Percentiles rank a stretch among this genome's conserved stretches.
phyloP scores from a whole-genome alignment of 208 protist species.

The Trypanosoma mega region DNA sequence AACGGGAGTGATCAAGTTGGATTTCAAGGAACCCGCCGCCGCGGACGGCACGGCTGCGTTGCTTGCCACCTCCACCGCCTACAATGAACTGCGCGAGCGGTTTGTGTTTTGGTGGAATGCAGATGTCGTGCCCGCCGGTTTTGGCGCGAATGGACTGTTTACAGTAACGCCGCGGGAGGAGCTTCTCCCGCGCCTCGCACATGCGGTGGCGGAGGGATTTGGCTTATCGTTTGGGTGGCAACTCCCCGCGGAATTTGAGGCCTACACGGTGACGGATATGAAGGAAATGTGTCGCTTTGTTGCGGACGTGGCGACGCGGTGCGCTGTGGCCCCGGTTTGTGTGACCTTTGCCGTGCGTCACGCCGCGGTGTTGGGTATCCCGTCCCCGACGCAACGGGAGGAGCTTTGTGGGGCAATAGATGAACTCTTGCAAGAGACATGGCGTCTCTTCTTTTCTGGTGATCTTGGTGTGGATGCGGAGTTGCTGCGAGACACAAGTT shows the following conservation, averaged over 20 bases:
- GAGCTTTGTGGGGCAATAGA: constrained; percentile 2
- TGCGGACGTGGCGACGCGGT: not conserved
- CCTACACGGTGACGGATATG: constrained; percentile 1
- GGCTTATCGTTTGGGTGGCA: constrained; percentile 44
- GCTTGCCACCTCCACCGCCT: not conserved
- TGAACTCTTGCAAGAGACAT: not conserved
- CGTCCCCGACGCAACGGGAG: not conserved
- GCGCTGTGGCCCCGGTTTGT: not conserved
- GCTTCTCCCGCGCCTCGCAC: too few relatives aligned
- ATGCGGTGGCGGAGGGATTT: too few relatives aligned
- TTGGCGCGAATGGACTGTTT: not conserved
- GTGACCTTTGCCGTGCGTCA: constrained; percentile 16
- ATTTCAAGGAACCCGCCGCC: constrained; percentile 44
- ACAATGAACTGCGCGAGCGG: constrained; percentile 3
- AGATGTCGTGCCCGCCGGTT: constrained; percentile 25
- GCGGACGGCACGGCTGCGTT: constrained; percentile 14
- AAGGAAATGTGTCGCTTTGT: constrained; percentile 6
- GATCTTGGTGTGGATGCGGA: too few relatives aligned
- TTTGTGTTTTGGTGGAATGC: constrained; percentile 56
- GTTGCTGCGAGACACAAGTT: not conserved
- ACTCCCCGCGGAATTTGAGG: not conserved
- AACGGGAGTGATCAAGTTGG: constrained; percentile 39
- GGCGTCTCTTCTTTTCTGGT: constrained; percentile 1
- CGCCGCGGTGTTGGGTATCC: constrained; percentile 4
- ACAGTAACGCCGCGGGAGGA: too few relatives aligned